Evolutionary conservation across 108 stramenopile genomes (phyloP).

Genomic region (Pseudonitzschia multistriata): DNA sequence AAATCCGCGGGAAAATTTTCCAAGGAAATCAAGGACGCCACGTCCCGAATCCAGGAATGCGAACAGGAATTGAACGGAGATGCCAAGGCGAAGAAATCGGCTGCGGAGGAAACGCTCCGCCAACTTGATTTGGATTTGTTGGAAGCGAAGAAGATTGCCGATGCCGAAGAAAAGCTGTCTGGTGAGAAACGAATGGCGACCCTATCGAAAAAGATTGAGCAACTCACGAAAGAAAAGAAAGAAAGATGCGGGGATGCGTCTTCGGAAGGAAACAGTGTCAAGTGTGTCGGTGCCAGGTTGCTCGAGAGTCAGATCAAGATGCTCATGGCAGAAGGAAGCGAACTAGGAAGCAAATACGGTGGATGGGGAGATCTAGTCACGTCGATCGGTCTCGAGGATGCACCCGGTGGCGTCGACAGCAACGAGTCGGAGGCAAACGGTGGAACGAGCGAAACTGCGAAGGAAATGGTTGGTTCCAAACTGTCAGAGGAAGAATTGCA

Average conservation of each 20-base stretch:
- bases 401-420: neutral
- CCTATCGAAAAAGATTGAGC: conserved; percentile 52
- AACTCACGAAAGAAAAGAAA: conserved; percentile 40
- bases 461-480: no score
- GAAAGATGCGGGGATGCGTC: conserved; percentile 40
- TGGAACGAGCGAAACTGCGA: neutral
- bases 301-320: conserved; percentile 68
- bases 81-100: conserved; percentile 43
- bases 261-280: conserved; percentile 47
- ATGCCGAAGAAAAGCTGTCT: conserved; percentile 54
- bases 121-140: conserved; percentile 45
- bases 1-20: conserved; percentile 78
- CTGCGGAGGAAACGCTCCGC: conserved; percentile 50
- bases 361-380: conserved; percentile 53
- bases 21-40: conserved; percentile 85
- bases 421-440: no score
- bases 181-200: conserved; percentile 51
- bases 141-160: conserved; percentile 51
- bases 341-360: conserved; percentile 64
- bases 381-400: conserved; percentile 21
- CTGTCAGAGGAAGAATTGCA: conserved; percentile 26
- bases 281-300: conserved; percentile 70
- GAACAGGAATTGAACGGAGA: conserved; percentile 59
- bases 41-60: conserved; percentile 58
- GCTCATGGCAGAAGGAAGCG: conserved; percentile 51